A percentile compares a stretch with the other conserved stretches of the same genome.
These are phyloP conservation scores for Torulaspora delbrueckii DNA, from an alignment of 805 yeast species.

Conservation along the genomic window DNA sequence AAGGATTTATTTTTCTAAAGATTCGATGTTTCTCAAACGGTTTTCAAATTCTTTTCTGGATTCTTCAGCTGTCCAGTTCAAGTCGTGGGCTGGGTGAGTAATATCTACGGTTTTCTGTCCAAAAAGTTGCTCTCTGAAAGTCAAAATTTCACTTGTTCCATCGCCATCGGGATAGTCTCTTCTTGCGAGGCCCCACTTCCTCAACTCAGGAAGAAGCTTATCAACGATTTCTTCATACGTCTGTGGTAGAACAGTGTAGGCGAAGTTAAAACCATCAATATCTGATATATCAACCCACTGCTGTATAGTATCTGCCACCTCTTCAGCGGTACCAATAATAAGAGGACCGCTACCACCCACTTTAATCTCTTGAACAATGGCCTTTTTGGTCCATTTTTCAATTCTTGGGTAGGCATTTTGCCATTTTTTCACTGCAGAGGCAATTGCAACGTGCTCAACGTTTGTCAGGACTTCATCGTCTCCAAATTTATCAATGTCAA, in stretches of 20 bases:
- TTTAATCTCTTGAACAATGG: conserved; percentile 32
- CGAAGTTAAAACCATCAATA: conserved; percentile 44
- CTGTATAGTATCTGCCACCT: conserved; percentile 41
- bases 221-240: conserved; percentile 39
- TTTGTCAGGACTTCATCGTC: conserved; percentile 38
- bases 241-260: conserved; percentile 37
- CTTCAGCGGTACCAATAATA: conserved; percentile 36
- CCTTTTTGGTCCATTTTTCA: conserved; percentile 22
- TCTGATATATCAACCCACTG: conserved; percentile 39
- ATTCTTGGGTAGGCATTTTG: conserved; percentile 23
- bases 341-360: conserved; percentile 30
- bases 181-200: conserved; percentile 36
- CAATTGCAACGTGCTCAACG: conserved; percentile 31
- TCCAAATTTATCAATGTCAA: conserved; percentile 37
- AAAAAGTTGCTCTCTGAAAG: conserved; percentile 35
- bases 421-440: conserved; percentile 32
- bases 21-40: conserved; percentile 1
- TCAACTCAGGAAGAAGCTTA: conserved; percentile 37
- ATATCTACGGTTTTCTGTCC: conserved; percentile 26
- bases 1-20: background rate
- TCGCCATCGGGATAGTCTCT: conserved; percentile 34
- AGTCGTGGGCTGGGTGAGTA: conserved; percentile 21
- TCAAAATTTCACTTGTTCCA: conserved; percentile 11
- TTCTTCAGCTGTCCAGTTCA: conserved; percentile 26
- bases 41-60: conserved; percentile 31